Base-by-base conservation (phyloP, 1,139 yeast genomes). In the Suhomyces bribrorum region DNA sequence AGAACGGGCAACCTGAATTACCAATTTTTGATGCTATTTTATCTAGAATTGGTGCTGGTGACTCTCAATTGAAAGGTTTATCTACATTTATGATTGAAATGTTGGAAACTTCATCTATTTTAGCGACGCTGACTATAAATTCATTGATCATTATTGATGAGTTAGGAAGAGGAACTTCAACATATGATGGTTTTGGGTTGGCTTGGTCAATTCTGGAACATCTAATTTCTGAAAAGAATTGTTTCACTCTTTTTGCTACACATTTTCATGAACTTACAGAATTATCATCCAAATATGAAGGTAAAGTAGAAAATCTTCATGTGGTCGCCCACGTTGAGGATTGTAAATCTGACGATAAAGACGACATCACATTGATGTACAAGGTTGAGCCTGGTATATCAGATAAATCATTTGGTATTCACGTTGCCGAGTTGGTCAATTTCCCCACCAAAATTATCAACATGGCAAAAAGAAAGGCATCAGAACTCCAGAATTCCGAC, bases 41-140 rank as follows among this genome's bases (percentile, higher is more conserved):
- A 45, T 95, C 97, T 11, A 80, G 98, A 54, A 96, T 92, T n/a
- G 98, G 98, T 12, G 97, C 98, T 2, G 95, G 97, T 7, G 98
- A 92, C 59, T 90, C 97, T 0, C 98, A 92, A 61, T 73, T 92
- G 53, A 90, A 90, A 61, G 98, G 98, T 16, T 87, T 92, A 29
- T 89, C 97, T 0, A 92, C 98, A 0, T 92, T 92, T 53, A 92
- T 92, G 98, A 89, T 95, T 28, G 98, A 92, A 59, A 92, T 92
- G 97, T 72, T 92, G 45, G 98, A 92, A 56, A 92, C 96, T 24
- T 88, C 97, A 0, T 83, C 95, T 1, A 92, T 92, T 49, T 73
- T 92, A 49, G 86, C 89, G 44, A 81, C 90, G 18, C 96, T 97
- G 1, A 83, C 95, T 0, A 65, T 70, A 18, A 87, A 89, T 49